phyloP scores from a whole-genome alignment of 805 yeast genomes.

The Metschnikowia lunata region DNA sequence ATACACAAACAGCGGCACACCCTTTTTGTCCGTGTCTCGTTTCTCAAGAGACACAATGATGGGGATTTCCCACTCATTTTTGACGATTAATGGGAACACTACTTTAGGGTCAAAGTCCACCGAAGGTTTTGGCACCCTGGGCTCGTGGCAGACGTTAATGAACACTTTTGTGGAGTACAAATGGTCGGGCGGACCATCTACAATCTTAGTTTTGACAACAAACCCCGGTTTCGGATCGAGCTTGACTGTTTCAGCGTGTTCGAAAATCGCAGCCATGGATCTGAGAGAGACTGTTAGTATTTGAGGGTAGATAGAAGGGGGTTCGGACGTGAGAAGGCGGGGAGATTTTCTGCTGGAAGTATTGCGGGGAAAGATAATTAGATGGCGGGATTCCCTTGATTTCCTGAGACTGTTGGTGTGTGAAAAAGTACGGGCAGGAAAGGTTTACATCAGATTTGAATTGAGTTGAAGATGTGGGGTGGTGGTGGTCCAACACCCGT shows the following conservation, averaged over 20 bases:
- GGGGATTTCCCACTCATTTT: constrained; percentile 82
- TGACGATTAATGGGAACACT: constrained; percentile 60
- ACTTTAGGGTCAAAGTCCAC: constrained; percentile 49
- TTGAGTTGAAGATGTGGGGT: not conserved
- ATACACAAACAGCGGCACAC: constrained; percentile 56
- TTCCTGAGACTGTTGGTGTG: not conserved
- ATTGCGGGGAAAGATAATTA: no score
- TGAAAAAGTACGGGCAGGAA: not conserved
- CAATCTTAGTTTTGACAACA: constrained; percentile 62
- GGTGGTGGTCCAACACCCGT: not conserved
- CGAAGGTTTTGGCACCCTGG: constrained; percentile 59
- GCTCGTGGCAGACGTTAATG: constrained; percentile 69
- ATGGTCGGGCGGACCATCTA: constrained; percentile 29
- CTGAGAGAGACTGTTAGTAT: not conserved
- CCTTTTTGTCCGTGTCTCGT: constrained; percentile 66
- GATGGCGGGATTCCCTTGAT: no score
- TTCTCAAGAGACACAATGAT: constrained; percentile 59
- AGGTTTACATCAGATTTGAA: not conserved
- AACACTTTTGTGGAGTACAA: constrained; percentile 58
- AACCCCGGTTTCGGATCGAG: constrained; percentile 61
- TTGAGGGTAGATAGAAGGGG: not conserved
- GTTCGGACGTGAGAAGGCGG: not conserved
- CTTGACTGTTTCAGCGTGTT: constrained; percentile 9
- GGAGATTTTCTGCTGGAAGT: not conserved
- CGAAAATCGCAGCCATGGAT: constrained; percentile 17